Percentiles rank a stretch among this genome's conserved stretches.
phyloP scores from a whole-genome alignment of 495 filamentous ascomycete species.

The Trichoderma parareesei region DNA sequence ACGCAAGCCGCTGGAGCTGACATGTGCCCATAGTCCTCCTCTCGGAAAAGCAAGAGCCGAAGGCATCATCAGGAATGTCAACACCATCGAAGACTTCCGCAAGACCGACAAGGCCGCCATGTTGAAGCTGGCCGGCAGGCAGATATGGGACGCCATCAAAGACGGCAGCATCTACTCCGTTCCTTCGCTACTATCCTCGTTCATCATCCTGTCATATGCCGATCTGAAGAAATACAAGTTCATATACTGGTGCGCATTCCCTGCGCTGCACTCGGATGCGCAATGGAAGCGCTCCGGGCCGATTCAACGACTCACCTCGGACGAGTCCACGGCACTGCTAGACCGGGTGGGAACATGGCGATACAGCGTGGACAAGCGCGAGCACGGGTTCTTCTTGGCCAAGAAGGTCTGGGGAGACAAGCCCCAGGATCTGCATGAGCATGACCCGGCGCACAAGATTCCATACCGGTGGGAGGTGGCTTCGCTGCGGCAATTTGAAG shows the following conservation, averaged over 20 bases:
- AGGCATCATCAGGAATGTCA: constrained; percentile 90
- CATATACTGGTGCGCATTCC: constrained; percentile 91
- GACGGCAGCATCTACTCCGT: constrained; percentile 93
- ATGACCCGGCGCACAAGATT: constrained; percentile 36
- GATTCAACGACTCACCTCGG: constrained; percentile 45
- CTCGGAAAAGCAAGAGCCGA: constrained; percentile 71
- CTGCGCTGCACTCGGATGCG: constrained; percentile 81
- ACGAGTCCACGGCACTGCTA: constrained; percentile 66
- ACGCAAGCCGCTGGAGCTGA: not conserved
- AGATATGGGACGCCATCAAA: constrained; percentile 96
- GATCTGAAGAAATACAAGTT: constrained; percentile 95
- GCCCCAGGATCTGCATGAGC: constrained; percentile 26
- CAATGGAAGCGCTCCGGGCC: constrained; percentile 54
- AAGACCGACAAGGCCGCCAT: constrained; percentile 63
- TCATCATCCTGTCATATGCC: constrained; percentile 84
- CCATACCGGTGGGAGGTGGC: constrained; percentile 68
- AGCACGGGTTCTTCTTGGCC: constrained; percentile 90
- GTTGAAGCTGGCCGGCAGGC: constrained; percentile 60
- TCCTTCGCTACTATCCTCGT: constrained; percentile 82
- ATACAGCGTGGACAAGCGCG: constrained; percentile 64
- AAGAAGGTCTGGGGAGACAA: constrained; percentile 49
- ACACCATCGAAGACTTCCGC: constrained; percentile 90
- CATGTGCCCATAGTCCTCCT: constrained; percentile 49
- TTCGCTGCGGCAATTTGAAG: constrained; percentile 68
- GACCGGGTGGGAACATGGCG: constrained; percentile 81